Evolutionary conservation across 768 basidiomycete genomes (phyloP).

Genomic region (Pisolithus albus): DNA sequence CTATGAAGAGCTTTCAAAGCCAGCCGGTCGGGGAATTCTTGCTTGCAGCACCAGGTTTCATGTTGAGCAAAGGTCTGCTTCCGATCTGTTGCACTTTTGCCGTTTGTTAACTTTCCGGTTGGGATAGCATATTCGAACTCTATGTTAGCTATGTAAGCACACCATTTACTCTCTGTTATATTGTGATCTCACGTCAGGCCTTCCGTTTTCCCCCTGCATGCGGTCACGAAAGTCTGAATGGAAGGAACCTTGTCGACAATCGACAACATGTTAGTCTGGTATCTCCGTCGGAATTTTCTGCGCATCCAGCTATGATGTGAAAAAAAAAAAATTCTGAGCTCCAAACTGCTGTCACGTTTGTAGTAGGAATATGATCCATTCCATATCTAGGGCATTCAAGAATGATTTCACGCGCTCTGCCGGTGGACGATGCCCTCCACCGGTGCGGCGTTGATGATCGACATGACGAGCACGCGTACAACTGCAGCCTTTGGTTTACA

Average conservation of each 20-base stretch:
- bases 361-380: too few species aligned
- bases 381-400: too few species aligned
- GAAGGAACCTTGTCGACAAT: slow-evolving; percentile 4
- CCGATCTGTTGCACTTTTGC: neutral
- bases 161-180: neutral
- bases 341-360: too few species aligned
- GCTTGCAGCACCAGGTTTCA: neutral
- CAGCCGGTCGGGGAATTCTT: too few species aligned
- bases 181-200: neutral
- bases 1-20: too few species aligned
- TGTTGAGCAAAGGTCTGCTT: neutral
- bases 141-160: slow-evolving; percentile 13
- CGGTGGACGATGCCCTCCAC: too few species aligned
- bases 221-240: slow-evolving; percentile 2
- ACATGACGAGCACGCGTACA: too few species aligned
- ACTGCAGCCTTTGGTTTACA: too few species aligned
- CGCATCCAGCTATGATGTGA: neutral
- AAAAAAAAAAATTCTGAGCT: too few species aligned
- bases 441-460: too few species aligned
- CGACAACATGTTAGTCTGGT: neutral
- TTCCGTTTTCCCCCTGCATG: neutral
- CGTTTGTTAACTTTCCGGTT: neutral
- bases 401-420: too few species aligned
- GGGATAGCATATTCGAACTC: too few species aligned
- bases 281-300: slow-evolving; percentile 12